Percentiles rank a stretch among this genome's conserved stretches.
These are phyloP conservation scores for Chloris gayana DNA, from an alignment of 176 grass and related monocot species.

Conservation along the genomic window DNA sequence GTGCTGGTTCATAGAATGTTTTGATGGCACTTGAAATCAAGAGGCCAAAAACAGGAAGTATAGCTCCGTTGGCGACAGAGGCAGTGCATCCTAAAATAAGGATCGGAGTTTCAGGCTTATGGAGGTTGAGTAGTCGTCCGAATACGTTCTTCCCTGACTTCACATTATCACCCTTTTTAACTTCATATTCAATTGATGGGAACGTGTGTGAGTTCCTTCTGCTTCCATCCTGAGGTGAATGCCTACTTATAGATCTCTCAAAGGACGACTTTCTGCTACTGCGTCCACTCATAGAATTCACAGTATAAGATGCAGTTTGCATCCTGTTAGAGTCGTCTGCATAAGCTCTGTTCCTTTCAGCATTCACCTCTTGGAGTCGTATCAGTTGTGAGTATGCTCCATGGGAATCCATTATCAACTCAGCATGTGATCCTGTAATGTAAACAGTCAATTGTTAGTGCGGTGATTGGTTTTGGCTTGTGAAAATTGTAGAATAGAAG, in stretches of 20 bases:
- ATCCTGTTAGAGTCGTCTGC: constrained; percentile 10
- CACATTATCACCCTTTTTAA: constrained; percentile 4
- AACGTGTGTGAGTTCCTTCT: constrained; percentile 29
- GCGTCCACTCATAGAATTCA: constrained; percentile 30
- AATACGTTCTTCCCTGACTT: constrained; percentile 41
- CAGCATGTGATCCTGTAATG: constrained; percentile 58
- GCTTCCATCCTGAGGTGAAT: constrained; percentile 45
- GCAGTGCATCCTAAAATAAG: constrained; percentile 50
- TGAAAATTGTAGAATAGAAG: constrained; percentile 7
- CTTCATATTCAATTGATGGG: constrained; percentile 24
- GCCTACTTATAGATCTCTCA: constrained; percentile 48
- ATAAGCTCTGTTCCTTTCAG: constrained; percentile 24
- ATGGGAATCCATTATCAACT: constrained; percentile 59
- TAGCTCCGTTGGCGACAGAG: constrained; percentile 50
- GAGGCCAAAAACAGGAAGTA: constrained; percentile 63
- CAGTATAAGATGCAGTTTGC: background rate
- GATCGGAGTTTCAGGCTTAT: constrained; percentile 59
- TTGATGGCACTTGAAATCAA: constrained; percentile 54
- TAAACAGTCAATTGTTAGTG: constrained; percentile 17
- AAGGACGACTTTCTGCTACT: constrained; percentile 41
- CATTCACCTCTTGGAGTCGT: constrained; percentile 56
- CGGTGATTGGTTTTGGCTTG: background rate
- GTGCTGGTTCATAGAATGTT: constrained; percentile 54
- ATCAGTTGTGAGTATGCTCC: constrained; percentile 71
- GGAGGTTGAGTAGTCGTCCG: constrained; percentile 41